A percentile compares a stretch with the other conserved stretches of the same genome.
Evolutionary conservation across 306 rosid species (phyloP).

Genomic region (Carpinus fangiana): DNA sequence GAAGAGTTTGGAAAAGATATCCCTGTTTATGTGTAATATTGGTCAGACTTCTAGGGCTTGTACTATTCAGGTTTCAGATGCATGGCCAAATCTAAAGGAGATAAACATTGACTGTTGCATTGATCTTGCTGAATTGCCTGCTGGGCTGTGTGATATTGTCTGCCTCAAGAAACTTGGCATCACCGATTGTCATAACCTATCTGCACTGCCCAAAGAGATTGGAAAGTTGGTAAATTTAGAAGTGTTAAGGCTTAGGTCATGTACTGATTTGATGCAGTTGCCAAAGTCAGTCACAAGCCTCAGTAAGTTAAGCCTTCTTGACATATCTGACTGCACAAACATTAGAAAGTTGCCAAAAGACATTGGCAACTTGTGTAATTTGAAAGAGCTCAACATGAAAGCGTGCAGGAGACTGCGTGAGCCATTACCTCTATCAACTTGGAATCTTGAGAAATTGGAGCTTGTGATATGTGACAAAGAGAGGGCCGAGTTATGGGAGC

Average conservation of each 20-base stretch:
- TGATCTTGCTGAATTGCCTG: constrained; percentile 28
- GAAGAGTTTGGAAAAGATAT: constrained; percentile 29
- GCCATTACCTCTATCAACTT: constrained; percentile 17
- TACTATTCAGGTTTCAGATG: constrained; percentile 20
- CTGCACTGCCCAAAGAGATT: constrained; percentile 29
- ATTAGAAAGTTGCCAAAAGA: constrained; percentile 29
- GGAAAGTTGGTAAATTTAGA: constrained; percentile 23
- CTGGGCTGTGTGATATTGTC: constrained; percentile 18
- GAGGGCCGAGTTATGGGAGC: constrained; percentile 18
- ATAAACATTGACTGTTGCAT: constrained; percentile 36
- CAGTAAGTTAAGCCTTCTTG: constrained; percentile 16
- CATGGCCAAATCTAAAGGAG: constrained; percentile 33
- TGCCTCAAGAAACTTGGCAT: constrained; percentile 28
- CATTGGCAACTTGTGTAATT: constrained; percentile 25
- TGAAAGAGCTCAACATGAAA: constrained; percentile 32
- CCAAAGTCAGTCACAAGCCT: constrained; percentile 26
- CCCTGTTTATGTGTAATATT: constrained; percentile 37
- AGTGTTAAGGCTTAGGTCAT: constrained; percentile 35
- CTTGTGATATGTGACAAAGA: constrained; percentile 40
- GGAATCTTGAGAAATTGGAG: constrained; percentile 18
- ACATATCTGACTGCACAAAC: constrained; percentile 37
- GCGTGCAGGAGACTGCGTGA: constrained; percentile 28
- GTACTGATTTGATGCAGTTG: constrained; percentile 20
- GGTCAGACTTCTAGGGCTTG: constrained; percentile 23
- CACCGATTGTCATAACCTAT: constrained; percentile 31